Evolutionary conservation across 1,284 basidiomycete species (phyloP), one percentile per base, ranked within the genome.

Genomic region (Melanopsichium pennsylvanicum): DNA sequence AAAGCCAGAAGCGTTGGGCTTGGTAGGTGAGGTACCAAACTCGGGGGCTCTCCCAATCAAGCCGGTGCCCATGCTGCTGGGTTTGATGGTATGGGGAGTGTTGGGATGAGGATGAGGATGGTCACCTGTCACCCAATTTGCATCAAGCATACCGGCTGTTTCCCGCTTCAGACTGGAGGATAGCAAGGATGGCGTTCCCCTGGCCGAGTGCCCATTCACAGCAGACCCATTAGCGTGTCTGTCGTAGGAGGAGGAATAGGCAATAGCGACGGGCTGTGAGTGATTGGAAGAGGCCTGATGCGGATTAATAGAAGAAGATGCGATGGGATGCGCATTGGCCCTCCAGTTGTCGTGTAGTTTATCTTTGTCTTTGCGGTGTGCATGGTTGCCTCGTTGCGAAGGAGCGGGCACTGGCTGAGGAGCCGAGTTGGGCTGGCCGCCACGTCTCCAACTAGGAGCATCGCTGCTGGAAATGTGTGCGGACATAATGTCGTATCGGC

Each of bases 41-140:
- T 68, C 64, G 18, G 64, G 49, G 32, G 55, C 46, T 40, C 64
- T 35, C 13, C 64, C 64, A n/a, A 62, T 62, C 54, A 58, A 16
- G 37, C 59, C 59, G 25, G 54, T 68, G 37, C 58, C 64, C 36
- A 68, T 68, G 15, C 49, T 38, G 26, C 64, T 68, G 0, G 64
- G 64, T 40, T 68, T 68, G 54, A 68, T 61, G 18, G 57, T 38
- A 37, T 66, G 62, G 1, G 51, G 19, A 16, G 47, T 46, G 13
- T 37, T 13, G 10, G 56, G 56, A 8, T 59, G 45, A 8, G 51
- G 62, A 27, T 60, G 50, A 26, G 55, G 57, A 39, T 60, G 63
- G n/a, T 51, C 38, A 10, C 52, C 63, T 1, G 57, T 51, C 2
- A 47, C 34, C 51, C 63, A 56, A n/a, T 60, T 23, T 10, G 47